Conservation (phyloP, 1,139 yeast genomes). For the Kazachstania sp. region DNA sequence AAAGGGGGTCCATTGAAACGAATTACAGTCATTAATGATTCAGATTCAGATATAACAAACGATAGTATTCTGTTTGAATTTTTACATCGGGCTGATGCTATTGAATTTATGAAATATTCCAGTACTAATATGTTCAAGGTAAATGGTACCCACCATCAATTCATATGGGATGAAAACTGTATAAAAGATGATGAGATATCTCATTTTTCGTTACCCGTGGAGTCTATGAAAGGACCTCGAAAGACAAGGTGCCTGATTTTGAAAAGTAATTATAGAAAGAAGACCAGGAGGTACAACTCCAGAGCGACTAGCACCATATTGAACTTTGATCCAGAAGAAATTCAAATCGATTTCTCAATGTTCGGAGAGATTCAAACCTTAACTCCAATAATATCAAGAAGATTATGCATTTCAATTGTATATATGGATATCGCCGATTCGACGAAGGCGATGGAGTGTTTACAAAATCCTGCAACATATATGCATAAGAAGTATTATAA, state of each 20-base stretch:
- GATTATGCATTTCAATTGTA: slow-evolving; percentile 53
- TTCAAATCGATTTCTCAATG: slow-evolving; percentile 43
- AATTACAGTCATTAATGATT: slow-evolving; percentile 28
- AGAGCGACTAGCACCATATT: slow-evolving; percentile 24
- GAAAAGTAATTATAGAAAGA: slow-evolving; percentile 25
- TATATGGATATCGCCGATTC: slow-evolving; percentile 58
- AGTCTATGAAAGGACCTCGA: background rate
- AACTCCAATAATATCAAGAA: slow-evolving; percentile 58
- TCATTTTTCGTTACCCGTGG: too few relatives aligned
- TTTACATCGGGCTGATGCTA: slow-evolving; percentile 46
- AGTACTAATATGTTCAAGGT: slow-evolving; percentile 50
- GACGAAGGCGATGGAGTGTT: slow-evolving; percentile 49
- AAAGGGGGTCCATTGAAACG: slow-evolving; percentile 71
- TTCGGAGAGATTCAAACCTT: slow-evolving; percentile 60
- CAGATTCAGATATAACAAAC: slow-evolving; percentile 1
- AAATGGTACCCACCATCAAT: slow-evolving; percentile 46
- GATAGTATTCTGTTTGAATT: slow-evolving; percentile 46
- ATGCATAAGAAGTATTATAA: slow-evolving; percentile 40
- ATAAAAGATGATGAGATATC: background rate
- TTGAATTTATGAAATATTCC: slow-evolving; percentile 46
- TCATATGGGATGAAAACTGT: slow-evolving; percentile 28
- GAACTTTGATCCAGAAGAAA: slow-evolving; percentile 34
- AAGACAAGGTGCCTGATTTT: slow-evolving; percentile 33
- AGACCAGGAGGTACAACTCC: slow-evolving; percentile 16
- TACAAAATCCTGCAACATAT: slow-evolving; percentile 30